phyloP scores from a whole-genome alignment of 768 basidiomycete genomes.

The Phaffia australis region DNA sequence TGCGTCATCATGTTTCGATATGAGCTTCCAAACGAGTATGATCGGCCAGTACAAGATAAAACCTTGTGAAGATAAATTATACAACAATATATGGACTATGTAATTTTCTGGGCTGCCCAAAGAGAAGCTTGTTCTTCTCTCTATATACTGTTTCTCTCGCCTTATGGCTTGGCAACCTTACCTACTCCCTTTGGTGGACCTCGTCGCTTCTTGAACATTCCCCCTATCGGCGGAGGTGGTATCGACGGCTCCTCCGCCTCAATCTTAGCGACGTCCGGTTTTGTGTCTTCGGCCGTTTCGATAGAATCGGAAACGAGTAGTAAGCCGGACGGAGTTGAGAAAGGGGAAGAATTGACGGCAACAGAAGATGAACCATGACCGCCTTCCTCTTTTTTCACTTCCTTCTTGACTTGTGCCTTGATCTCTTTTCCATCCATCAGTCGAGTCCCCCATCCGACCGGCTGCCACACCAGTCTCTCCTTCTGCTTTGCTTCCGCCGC shows the following conservation, averaged over 20 bases:
- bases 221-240: slow-evolving; percentile 13
- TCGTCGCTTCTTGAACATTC: slow-evolving; percentile 40
- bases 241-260: not conserved
- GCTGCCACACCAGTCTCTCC: slow-evolving; percentile 20
- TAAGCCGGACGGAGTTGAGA: not conserved
- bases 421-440: slow-evolving; percentile 14
- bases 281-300: slow-evolving; percentile 20
- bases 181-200: slow-evolving; percentile 23
- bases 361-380: not conserved
- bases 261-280: not conserved
- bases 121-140: too few relatives aligned
- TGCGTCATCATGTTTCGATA: too few relatives aligned
- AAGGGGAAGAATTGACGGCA: not conserved
- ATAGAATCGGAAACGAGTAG: not conserved
- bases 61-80: too few relatives aligned
- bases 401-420: not conserved
- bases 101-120: too few relatives aligned
- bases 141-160: too few relatives aligned
- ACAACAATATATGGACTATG: too few relatives aligned
- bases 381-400: not conserved
- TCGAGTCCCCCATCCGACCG: slow-evolving; percentile 21
- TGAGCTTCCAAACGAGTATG: too few relatives aligned
- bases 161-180: not conserved
- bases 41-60: too few relatives aligned
- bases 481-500: slow-evolving; percentile 28